Conservation (phyloP, 2,329 filamentous ascomycete species). For the Trichoderma asperellum region DNA sequence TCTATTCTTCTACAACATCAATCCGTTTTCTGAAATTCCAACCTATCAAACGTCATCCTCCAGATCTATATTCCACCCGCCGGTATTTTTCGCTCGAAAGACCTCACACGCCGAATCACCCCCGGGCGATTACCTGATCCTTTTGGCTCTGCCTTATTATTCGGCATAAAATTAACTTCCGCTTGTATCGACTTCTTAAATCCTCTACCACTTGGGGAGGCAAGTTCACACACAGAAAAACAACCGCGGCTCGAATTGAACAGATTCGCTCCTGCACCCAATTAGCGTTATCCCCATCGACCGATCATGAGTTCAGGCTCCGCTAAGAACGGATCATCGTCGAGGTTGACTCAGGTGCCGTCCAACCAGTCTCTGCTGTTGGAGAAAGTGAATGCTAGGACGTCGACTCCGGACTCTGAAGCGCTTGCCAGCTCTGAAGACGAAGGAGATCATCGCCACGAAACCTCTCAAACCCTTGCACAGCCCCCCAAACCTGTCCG, state of each 20-base stretch:
- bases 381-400: constrained; percentile 77
- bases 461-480: constrained; percentile 50
- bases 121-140: neutral
- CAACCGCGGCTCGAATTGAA: neutral
- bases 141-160: constrained; percentile 18
- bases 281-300: neutral
- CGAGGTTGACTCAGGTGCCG: constrained; percentile 56
- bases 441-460: constrained; percentile 72
- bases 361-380: constrained; percentile 68
- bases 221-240: neutral
- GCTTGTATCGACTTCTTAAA: neutral
- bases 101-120: constrained; percentile 21
- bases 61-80: neutral
- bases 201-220: neutral
- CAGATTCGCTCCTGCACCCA: neutral
- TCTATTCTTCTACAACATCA: constrained; percentile 4
- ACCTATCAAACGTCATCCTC: neutral
- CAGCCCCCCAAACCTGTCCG: constrained; percentile 66
- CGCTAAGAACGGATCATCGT: constrained; percentile 53
- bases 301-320: constrained; percentile 56
- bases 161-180: constrained; percentile 23
- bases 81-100: constrained; percentile 4
- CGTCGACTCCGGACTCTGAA: constrained; percentile 91
- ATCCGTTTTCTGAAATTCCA: neutral
- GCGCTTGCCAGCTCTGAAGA: constrained; percentile 93